Base-by-base conservation (phyloP, 2,329 filamentous ascomycete species). In the Claviceps digitariae region DNA sequence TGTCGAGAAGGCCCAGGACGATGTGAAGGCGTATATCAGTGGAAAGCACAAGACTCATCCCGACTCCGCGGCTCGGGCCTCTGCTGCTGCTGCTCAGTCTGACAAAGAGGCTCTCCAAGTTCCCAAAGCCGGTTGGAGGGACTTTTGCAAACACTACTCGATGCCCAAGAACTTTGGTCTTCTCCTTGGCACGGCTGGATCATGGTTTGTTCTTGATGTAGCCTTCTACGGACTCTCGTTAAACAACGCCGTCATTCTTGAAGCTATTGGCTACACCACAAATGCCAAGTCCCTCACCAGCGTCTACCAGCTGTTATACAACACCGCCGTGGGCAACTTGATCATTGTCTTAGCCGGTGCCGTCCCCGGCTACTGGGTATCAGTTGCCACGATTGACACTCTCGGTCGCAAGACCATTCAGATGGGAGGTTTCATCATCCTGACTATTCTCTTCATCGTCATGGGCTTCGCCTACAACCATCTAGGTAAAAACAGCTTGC, bases 331-430 rank as follows among this genome's bases (percentile, higher is more conserved):
- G 21, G 87, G 87, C 10, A 90, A 91, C 70, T 70, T 90, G 60
- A 87, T 90, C 59, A 77, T 90, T 50, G 82, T 90, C 59, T 81
- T 86, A 55, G 86, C 87, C 4, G 87, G 86, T 54, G 84, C 87
- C 48, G 86, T 90, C 15, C 87, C 87, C 0, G 87, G 87, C 15
- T 90, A 90, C 73, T 90, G 86, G 86, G 78, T 88, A 17, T 87
- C 85, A 0, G 86, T 90, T 6, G 81, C 81, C 1, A 81, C 79
- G 1, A 79, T 89, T 54, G 86, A 91, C 67, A 86, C 77, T 1
- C 61, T 90, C 15, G 87, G 86, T 52, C 84, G 87, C 62, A 90
- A 88, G 72, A 79, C 85, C 1, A 88, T 91, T 54, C 87, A 87
- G 69, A 69, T 86, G 53, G 75, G 73, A 56, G 81, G 81, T 27